Evolutionary conservation across 192 early-diverging fungal genomes (phyloP).

Genomic region (Chytriomyces confervae): DNA sequence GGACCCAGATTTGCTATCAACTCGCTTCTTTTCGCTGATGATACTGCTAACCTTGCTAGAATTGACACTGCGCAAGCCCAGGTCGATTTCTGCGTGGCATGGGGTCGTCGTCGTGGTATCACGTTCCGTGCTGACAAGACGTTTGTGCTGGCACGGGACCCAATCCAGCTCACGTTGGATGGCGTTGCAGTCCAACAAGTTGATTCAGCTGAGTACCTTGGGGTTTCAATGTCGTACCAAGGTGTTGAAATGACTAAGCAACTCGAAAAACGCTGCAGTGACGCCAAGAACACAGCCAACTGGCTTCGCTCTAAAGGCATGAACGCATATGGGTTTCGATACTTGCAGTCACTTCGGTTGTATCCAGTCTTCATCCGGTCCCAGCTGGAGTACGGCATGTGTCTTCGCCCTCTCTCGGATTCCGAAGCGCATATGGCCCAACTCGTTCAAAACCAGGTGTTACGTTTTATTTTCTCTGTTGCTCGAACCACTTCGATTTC

Average conservation of each 20-base stretch:
- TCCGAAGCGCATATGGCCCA: neutral
- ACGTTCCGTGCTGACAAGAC: neutral
- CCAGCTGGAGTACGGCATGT: neutral
- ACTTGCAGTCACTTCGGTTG: neutral
- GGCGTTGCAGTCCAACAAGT: neutral
- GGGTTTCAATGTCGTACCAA: neutral
- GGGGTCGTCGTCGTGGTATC: neutral
- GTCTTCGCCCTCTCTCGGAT: neutral
- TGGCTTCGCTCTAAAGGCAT: neutral
- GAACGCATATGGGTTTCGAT: neutral
- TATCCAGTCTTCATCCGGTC: constrained; percentile 5
- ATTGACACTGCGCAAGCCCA: too few relatives aligned
- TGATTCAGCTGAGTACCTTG: neutral
- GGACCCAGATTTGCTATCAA: neutral
- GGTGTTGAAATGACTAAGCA: neutral
- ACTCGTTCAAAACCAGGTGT: neutral
- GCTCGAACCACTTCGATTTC: neutral
- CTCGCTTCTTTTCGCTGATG: neutral
- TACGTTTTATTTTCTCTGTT: neutral
- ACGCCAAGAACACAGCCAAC: neutral
- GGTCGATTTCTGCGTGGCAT: neutral
- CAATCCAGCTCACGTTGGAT: neutral
- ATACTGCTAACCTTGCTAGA: neutral
- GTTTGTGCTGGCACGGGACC: neutral
- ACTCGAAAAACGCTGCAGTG: neutral